Base-by-base conservation (phyloP, 208 protist species). In the Acanthamoeba triangularis region DNA sequence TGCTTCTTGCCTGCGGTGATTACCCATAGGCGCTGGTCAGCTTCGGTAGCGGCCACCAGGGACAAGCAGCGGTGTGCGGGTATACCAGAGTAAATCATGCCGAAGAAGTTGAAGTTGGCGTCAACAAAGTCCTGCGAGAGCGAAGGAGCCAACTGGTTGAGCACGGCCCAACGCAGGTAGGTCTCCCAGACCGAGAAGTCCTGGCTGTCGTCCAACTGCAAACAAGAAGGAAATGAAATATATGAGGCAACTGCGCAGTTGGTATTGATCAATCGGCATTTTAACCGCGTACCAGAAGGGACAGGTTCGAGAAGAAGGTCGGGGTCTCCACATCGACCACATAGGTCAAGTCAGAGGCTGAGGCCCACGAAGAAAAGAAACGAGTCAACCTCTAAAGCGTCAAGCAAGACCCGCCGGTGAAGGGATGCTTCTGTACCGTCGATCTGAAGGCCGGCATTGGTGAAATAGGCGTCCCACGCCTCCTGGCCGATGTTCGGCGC, bases 271-370 rank as follows among this genome's bases (percentile, higher is more conserved):
- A 47, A 47, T 0, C 3, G 63, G 23, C 63, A 72, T n/a, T 4
- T 14, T 2, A 18, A 35, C 0, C 8, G n/a, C 63, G 25, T 47
- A 78, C 69, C 69, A 47, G 69, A 23, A 41, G 7, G 30, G 78
- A 85, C 14, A 85, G 78, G 47, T 85, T 85, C 23, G 78, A 85
- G 78, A 85, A 85, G 78, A 85, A 85, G 25, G 47, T 85, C 44
- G 78, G 78, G 28, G 78, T 85, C 44, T 85, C 78, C 6, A 85
- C 30, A 33, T 85, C 78, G 44, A 85, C 20, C 35, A 85, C 78
- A 13, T 85, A 52, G 44, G 6, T 33, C 44, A 85, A 33, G 47
- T 85, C 44, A 14, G 14, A 52, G 44, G 44, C 78, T 85, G 72
- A 30, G 23, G 30, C 63, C 37, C 13, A 14, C 10, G 37, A 14